Conservation (phyloP, 768 basidiomycete species). For the Boletus huronensis region DNA sequence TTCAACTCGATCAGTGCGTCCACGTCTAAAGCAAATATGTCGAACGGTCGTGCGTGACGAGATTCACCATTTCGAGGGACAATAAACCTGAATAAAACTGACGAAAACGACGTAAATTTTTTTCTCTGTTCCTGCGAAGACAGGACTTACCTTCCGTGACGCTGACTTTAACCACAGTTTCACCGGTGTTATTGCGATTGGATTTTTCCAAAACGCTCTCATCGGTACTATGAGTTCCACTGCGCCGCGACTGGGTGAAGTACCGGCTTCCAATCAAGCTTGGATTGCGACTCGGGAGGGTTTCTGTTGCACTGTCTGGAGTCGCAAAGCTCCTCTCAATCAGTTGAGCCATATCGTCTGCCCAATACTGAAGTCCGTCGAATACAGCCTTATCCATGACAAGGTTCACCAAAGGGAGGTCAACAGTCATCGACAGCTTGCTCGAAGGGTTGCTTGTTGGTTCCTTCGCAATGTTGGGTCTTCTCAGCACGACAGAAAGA, state of each 20-base stretch:
- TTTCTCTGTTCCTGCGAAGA: background rate
- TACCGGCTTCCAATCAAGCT: conserved; percentile 80
- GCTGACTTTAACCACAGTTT: conserved; percentile 48
- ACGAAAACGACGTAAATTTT: background rate
- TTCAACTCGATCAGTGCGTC: conserved; percentile 63
- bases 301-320: conserved; percentile 27
- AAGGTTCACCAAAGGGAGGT: conserved; percentile 62
- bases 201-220: conserved; percentile 35
- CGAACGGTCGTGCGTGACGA: conserved; percentile 43
- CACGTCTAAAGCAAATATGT: conserved; percentile 58
- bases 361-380: conserved; percentile 83
- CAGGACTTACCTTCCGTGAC: conserved; percentile 40
- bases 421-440: conserved; percentile 22
- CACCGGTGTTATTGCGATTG: conserved; percentile 27
- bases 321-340: conserved; percentile 42
- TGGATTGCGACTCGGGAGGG: conserved; percentile 46
- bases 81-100: conserved; percentile 42
- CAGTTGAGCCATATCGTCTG: conserved; percentile 80
- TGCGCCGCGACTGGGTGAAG: conserved; percentile 46
- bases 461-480: conserved; percentile 1
- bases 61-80: conserved; percentile 44
- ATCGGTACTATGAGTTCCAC: conserved; percentile 40
- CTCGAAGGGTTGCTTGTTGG: background rate
- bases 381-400: conserved; percentile 60
- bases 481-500: conserved; percentile 22